Evolutionary conservation across 768 basidiomycete genomes (phyloP).

Genomic region (Termitomyces sp.): DNA sequence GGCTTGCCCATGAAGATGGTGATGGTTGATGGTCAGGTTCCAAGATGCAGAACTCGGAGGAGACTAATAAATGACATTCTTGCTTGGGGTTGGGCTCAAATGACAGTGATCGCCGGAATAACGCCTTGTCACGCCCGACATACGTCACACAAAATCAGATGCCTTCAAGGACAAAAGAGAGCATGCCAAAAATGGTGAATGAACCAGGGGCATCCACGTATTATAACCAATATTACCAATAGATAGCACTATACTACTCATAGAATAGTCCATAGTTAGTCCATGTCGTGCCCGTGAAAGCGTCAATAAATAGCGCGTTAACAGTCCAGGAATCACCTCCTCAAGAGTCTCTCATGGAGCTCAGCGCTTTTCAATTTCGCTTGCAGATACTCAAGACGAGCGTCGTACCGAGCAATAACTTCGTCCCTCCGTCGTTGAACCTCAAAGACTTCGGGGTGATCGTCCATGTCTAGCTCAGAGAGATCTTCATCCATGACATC

Average conservation of each 20-base stretch:
- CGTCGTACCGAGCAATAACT: slow-evolving; percentile 62
- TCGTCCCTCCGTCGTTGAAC: slow-evolving; percentile 61
- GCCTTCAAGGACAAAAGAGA: neutral
- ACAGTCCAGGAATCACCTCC: slow-evolving; percentile 15
- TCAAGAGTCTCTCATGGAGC: slow-evolving; percentile 44
- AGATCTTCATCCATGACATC: slow-evolving; percentile 17
- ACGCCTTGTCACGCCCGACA: neutral
- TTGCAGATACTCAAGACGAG: slow-evolving; percentile 66
- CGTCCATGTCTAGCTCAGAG: slow-evolving; percentile 17
- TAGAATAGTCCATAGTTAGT: neutral
- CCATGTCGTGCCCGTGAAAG: neutral
- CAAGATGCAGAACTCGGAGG: neutral
- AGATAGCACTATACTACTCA: neutral
- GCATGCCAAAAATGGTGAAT: neutral
- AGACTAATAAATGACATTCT: neutral
- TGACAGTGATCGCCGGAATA: slow-evolving; percentile 1
- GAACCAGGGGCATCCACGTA: neutral
- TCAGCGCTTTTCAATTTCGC: slow-evolving; percentile 76
- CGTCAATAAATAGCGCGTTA: neutral
- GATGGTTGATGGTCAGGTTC: neutral
- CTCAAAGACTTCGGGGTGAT: slow-evolving; percentile 48
- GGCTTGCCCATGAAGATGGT: slow-evolving; percentile 13
- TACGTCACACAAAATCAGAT: slow-evolving; percentile 9
- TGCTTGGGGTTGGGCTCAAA: slow-evolving; percentile 1
- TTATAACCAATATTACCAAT: neutral